Conservation (phyloP, 495 filamentous ascomycete species). For the Aspergillus nanangensis region DNA sequence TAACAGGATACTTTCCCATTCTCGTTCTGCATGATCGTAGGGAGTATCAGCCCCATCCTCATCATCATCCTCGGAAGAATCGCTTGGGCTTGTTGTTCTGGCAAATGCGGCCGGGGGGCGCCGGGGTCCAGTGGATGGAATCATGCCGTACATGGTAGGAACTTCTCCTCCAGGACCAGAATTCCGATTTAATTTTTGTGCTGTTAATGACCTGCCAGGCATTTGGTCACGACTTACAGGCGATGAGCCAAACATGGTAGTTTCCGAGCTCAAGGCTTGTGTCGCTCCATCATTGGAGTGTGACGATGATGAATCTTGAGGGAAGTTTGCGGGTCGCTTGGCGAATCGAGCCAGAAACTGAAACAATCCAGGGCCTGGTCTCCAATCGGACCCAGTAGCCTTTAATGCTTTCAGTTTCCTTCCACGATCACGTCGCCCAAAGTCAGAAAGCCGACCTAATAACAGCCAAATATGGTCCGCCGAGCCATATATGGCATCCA, state of each 20-base stretch:
- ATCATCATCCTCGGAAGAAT: conserved; percentile 21
- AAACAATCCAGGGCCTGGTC: conserved; percentile 48
- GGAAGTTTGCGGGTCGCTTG: no score
- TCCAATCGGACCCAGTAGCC: conserved; percentile 52
- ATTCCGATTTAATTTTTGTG: no score
- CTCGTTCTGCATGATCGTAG: conserved; percentile 64
- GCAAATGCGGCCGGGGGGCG: conserved; percentile 39
- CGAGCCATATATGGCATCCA: conserved; percentile 80
- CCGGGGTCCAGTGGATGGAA: conserved; percentile 36
- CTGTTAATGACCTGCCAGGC: no score
- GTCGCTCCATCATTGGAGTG: no score
- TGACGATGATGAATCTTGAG: conserved; percentile 7
- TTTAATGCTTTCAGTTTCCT: conserved; percentile 61
- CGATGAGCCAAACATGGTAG: no score
- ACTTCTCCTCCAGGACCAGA: conserved; percentile 4
- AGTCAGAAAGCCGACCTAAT: conserved; percentile 76
- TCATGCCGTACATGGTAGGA: conserved; percentile 51
- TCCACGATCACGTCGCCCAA: conserved; percentile 70
- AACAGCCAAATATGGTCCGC: conserved; percentile 83
- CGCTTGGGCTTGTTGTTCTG: conserved; percentile 14
- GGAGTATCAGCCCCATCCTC: conserved; percentile 54
- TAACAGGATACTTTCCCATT: conserved; percentile 71
- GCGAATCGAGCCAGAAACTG: conserved; percentile 40
- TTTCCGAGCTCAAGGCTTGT: no score
- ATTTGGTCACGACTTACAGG: no score